Base-by-base conservation (phyloP, 192 early-diverging fungal genomes). In the Chytriomyces sp. region DNA sequence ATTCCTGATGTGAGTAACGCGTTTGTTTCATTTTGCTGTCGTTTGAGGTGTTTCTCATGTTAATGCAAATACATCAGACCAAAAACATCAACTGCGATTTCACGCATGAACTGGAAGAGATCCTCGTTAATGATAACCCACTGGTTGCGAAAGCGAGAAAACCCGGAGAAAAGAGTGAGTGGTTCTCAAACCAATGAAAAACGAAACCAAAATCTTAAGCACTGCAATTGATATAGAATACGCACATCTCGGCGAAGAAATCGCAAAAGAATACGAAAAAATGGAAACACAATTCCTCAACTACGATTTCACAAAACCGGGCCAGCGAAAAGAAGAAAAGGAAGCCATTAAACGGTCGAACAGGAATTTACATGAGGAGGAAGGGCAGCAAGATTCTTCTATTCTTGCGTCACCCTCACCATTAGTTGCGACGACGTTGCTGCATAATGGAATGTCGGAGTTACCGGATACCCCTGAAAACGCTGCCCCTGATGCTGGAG, bases 1-100 rank as follows among this genome's bases (percentile, higher is more conserved):
- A 82, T 89, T 13, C 97, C 97, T 61, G 92, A 93, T 81, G 92
- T 93, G 87, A 86, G 87, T 85, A 46, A 46, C 7, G 11, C 48
- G 3, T 18, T 44, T 20, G 47, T 16, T 20, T 13, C 7, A 13
- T n/a, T 67, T 11, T 49, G 83, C 78, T n/a, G 16, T 16, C n/a
- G n/a, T n/a, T 5, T 65, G 10, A 18, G 24, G 18, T 67, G 7
- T 5, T 64, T 67, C 43, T 64, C 13, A 7, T 50, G 24, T 4
- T n/a, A 0, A 1, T 60, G 5, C 8, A 60, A 4, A 1, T 13
- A 5, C 2, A 3, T 20, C 79, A 95, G 93, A 85, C 88, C 69
- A 94, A 97, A 78, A 85, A 89, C 28, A 92, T 94, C 67, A 98
- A 98, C 78, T 98, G 97, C 82, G 97, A 98, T 86, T 94, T 95